A percentile compares a stretch with the other conserved stretches of the same genome.
Evolutionary conservation across 2,329 filamentous ascomycete genomes (phyloP).

Genomic region (Sclerotinia glacialis): DNA sequence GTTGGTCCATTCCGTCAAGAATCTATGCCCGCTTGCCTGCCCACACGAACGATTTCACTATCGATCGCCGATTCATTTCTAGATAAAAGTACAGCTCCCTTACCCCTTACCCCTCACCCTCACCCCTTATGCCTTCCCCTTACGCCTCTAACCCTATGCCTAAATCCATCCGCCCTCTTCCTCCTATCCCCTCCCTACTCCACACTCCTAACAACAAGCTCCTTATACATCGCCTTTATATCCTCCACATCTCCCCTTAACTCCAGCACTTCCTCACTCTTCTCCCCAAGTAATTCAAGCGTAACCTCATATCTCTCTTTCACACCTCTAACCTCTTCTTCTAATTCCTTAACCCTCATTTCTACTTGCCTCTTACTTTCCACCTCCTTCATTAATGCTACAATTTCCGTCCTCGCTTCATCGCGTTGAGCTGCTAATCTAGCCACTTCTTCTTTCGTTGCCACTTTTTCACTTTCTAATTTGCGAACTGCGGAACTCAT

Average conservation of each 20-base stretch:
- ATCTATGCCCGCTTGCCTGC: background rate
- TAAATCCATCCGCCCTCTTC: background rate
- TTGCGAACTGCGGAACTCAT: slow-evolving; percentile 93
- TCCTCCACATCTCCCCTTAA: slow-evolving; percentile 83
- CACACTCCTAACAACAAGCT: slow-evolving; percentile 57
- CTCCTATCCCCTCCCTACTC: background rate
- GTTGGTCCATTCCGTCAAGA: background rate
- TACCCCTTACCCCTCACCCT: background rate
- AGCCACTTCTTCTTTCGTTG: slow-evolving; percentile 79
- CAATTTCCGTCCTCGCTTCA: slow-evolving; percentile 88
- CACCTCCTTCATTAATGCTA: slow-evolving; percentile 80
- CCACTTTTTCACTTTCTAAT: slow-evolving; percentile 87
- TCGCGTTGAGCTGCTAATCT: slow-evolving; percentile 83
- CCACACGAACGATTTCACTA: background rate
- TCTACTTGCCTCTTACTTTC: slow-evolving; percentile 65
- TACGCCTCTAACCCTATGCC: background rate
- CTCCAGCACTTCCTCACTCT: slow-evolving; percentile 93
- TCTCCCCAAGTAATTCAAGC: slow-evolving; percentile 92
- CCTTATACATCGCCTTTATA: slow-evolving; percentile 93
- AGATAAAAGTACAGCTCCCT: background rate
- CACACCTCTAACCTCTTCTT: slow-evolving; percentile 65
- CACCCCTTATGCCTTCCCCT: too few relatives aligned
- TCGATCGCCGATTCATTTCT: background rate
- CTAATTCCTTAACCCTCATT: slow-evolving; percentile 59
- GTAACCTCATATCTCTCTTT: slow-evolving; percentile 83